A percentile compares a stretch with the other conserved stretches of the same genome.
Conservation (phyloP, 1,284 basidiomycete genomes). For the Prillingera fragicola region DNA sequence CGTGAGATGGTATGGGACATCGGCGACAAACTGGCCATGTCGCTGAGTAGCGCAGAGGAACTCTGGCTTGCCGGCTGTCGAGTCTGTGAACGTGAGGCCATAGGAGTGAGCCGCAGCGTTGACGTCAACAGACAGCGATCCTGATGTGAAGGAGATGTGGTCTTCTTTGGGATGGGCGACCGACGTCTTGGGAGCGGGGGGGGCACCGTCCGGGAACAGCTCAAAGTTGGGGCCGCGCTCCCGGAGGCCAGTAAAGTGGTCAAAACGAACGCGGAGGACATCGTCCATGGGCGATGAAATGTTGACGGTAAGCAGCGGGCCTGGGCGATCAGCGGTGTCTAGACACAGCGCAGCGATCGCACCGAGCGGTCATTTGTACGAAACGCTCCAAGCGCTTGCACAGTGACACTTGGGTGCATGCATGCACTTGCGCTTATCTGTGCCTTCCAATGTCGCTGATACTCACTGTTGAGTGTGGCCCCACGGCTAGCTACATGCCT, state of each 20-base stretch:
- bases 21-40: conserved; percentile 61
- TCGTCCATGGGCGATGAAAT: conserved; percentile 63
- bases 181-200: conserved; percentile 50
- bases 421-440: too few relatives aligned
- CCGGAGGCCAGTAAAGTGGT: conserved; percentile 55
- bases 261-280: conserved; percentile 53
- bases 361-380: too few relatives aligned
- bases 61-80: conserved; percentile 6
- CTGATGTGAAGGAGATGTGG: conserved; percentile 45
- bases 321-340: conserved; percentile 29
- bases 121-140: conserved; percentile 30
- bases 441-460: too few relatives aligned
- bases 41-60: conserved; percentile 48
- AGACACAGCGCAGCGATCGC: too few relatives aligned
- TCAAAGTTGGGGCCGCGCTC: conserved; percentile 54
- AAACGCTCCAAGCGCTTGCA: too few relatives aligned
- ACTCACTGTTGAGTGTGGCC: conserved; percentile 12
- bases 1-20: conserved; percentile 62
- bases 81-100: conserved; percentile 51
- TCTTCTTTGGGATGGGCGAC: conserved; percentile 46
- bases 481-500: conserved; percentile 45
- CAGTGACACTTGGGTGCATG: too few relatives aligned
- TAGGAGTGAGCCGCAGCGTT: conserved; percentile 32
- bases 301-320: conserved; percentile 58
- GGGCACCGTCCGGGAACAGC: conserved; percentile 59